Base-by-base conservation (phyloP, 1,284 basidiomycete species). In the Coniferiporia sulphurascens region DNA sequence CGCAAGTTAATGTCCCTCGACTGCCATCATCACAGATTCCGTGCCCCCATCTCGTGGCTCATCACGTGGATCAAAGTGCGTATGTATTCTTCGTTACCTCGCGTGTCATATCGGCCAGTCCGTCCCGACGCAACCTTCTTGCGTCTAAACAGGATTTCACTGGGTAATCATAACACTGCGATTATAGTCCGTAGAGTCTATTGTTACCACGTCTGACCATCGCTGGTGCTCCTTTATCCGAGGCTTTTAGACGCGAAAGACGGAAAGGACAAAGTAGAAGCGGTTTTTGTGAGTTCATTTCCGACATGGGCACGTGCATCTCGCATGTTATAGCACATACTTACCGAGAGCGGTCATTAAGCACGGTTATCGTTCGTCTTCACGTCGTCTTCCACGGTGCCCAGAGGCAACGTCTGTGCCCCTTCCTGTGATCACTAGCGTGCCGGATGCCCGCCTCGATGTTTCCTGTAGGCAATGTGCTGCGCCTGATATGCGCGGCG, bases 391-490 rank as follows among this genome's bases (percentile, higher is more conserved):
- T 53, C 32, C 45, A 44, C 58, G 52, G 48, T 51, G 44, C 34
- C 10, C 55, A 36, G 6, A 48, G 43, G 54, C 22, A 48, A 48
- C 48, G n/a, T 43, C 32, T 34, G 32, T 56, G 44, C 56, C 35
- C 15, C 58, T 59, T 48, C 36, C 5, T 17, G 43, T 55, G 41
- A 46, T 50, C 50, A 50, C 52, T 55, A 55, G 41, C 51, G 49
- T 52, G 48, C 49, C 36, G 43, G 35, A 19, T 17, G 41, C 45
- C 38, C 46, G 58, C 58, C 60, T 54, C 60, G 56, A 58, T 58
- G 60, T 51, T 62, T 57, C 60, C 60, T 58, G 55, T 15, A 62
- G 60, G 59, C 54, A 56, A 8, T 48, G n/a, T 49, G 32, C 59
- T 52, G 38, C 41, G 36, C 59, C 49, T 60, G 54, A 60, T 56